Conservation (phyloP, 2,329 filamentous ascomycete species). For the Celoporthe dispersa region DNA sequence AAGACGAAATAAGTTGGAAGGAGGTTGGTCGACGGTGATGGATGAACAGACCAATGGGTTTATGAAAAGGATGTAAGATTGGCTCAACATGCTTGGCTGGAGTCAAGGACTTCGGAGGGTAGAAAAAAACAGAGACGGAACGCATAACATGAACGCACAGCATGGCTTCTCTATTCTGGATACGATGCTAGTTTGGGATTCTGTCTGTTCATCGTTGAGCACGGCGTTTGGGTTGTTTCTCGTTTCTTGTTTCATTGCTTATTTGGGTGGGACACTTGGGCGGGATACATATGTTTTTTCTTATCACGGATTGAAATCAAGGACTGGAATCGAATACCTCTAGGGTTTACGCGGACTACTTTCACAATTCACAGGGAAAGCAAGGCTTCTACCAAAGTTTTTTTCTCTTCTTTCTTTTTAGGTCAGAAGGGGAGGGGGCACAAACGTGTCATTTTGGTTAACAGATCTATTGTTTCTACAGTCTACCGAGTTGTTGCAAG, state of each 20-base stretch:
- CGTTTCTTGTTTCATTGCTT: not conserved
- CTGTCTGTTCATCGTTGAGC: conserved; percentile 3
- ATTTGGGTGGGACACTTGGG: not conserved
- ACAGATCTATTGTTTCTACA: not conserved
- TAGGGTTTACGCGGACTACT: not conserved
- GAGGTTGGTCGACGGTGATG: too few species aligned
- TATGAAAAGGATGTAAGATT: not conserved
- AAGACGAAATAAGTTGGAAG: too few species aligned
- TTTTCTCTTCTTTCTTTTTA: too few species aligned
- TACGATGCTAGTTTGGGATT: not conserved
- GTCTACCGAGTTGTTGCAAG: not conserved
- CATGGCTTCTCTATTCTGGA: not conserved
- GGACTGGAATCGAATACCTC: not conserved
- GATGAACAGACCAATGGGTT: not conserved
- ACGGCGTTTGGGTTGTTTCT: not conserved
- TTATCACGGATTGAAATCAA: not conserved
- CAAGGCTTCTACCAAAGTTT: not conserved
- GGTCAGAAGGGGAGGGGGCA: too few species aligned
- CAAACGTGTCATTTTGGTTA: not conserved
- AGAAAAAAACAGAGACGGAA: conserved; percentile 1
- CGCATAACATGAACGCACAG: too few species aligned
- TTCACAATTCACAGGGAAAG: not conserved
- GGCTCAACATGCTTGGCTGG: conserved; percentile 2
- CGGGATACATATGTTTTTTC: not conserved
- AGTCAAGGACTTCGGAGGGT: not conserved